Conservation (phyloP, 768 basidiomycete genomes). For the Botryobasidium botryosum region DNA sequence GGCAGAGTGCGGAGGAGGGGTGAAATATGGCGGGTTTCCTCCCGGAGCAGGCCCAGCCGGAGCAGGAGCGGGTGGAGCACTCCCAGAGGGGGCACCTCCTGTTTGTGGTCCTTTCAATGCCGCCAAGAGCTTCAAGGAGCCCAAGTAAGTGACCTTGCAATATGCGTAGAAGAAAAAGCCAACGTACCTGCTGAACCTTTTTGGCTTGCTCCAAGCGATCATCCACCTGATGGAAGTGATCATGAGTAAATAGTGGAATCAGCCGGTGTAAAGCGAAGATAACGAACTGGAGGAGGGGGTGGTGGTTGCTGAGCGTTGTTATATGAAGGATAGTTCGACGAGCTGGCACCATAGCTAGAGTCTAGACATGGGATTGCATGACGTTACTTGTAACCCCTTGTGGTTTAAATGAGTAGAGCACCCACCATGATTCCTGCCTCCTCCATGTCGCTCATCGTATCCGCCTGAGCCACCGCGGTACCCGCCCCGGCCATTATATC, state of each 20-base stretch:
- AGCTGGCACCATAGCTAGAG: not conserved
- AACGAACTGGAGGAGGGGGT: not conserved
- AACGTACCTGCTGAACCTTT: slow-evolving; percentile 56
- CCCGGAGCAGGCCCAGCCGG: slow-evolving; percentile 13
- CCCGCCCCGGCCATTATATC: not conserved
- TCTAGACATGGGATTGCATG: not conserved
- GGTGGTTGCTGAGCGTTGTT: not conserved
- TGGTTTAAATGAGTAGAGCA: not conserved
- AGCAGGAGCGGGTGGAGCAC: slow-evolving; percentile 13
- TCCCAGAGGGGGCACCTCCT: slow-evolving; percentile 17
- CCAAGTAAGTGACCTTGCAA: not conserved
- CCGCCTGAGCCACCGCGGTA: not conserved
- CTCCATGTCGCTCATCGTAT: not conserved
- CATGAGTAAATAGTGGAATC: not conserved
- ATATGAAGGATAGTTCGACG: not conserved
- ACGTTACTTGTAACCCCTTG: not conserved
- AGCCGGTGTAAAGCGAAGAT: not conserved
- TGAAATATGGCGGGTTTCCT: not conserved
- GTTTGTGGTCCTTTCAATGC: slow-evolving; percentile 65
- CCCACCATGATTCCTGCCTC: too few species aligned
- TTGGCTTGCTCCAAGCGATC: slow-evolving; percentile 79
- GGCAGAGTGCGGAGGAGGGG: slow-evolving; percentile 1
- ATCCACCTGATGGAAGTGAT: slow-evolving; percentile 26
- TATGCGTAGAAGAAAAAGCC: not conserved
- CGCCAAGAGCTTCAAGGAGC: slow-evolving; percentile 37